phyloP scores from a whole-genome alignment of 768 basidiomycete genomes.

The Collybia sordida region DNA sequence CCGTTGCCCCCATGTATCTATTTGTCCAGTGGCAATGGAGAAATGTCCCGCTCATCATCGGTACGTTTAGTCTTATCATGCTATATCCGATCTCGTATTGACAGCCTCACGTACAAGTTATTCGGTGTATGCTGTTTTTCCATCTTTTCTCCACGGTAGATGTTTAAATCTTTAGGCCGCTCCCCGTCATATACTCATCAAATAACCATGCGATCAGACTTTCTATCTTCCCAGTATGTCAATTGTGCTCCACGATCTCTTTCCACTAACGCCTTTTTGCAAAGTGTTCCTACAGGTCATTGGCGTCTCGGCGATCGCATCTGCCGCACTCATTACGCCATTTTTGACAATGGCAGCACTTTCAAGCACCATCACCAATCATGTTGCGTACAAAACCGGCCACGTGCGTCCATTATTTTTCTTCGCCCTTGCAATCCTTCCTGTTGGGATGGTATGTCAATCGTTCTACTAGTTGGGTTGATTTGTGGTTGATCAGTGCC shows the following conservation, averaged over 20 bases:
- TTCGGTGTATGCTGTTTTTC: conserved; percentile 21
- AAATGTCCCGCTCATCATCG: conserved; percentile 23
- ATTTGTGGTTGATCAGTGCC: neutral
- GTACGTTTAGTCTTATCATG: conserved; percentile 4
- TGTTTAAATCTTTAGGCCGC: conserved; percentile 1
- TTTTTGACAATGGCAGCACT: conserved; percentile 18
- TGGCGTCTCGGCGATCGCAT: conserved; percentile 15
- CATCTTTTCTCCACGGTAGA: conserved; percentile 21
- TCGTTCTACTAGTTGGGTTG: neutral
- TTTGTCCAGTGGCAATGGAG: conserved; percentile 25
- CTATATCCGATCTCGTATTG: neutral
- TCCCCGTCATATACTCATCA: neutral
- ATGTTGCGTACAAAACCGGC: conserved; percentile 11
- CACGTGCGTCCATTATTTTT: conserved; percentile 12
- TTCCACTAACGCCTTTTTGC: neutral
- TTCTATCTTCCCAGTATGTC: conserved; percentile 22
- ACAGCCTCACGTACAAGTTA: conserved; percentile 8
- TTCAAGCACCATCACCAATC: conserved; percentile 16
- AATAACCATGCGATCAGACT: conserved; percentile 10
- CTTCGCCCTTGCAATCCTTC: conserved; percentile 13
- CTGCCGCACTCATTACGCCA: conserved; percentile 22
- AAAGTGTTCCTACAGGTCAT: conserved; percentile 22
- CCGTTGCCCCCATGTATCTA: conserved; percentile 18
- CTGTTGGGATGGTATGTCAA: conserved; percentile 18
- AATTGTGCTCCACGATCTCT: neutral